phyloP scores from a whole-genome alignment of 305 asterid genomes.

The Petunia hybrid region DNA sequence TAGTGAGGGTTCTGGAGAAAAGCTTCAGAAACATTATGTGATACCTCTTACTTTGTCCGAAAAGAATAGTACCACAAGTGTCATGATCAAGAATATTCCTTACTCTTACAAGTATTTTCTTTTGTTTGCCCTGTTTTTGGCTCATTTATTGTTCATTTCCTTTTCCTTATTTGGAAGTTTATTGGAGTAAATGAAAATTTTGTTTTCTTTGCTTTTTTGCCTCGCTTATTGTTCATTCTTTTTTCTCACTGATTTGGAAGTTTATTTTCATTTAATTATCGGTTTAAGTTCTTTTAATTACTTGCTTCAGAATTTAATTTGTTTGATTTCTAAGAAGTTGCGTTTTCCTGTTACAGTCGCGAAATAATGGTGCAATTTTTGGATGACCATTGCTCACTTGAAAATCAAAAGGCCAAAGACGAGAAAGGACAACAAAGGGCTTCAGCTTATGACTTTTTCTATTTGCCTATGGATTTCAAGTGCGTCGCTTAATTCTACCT shows the following conservation, averaged over 20 bases:
- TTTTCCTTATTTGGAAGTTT: background rate
- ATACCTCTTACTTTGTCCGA: constrained; percentile 46
- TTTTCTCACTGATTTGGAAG: too few species aligned
- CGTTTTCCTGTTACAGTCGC: constrained; percentile 43
- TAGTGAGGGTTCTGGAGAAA: background rate
- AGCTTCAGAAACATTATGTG: constrained; percentile 34
- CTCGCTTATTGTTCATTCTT: too few species aligned
- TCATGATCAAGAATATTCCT: constrained; percentile 80
- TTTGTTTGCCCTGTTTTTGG: background rate
- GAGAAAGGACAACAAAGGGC: background rate
- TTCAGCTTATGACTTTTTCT: constrained; percentile 70
- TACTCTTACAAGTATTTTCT: constrained; percentile 54
- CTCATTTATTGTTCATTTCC: too few species aligned
- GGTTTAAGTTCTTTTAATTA: background rate
- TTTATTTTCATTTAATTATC: background rate
- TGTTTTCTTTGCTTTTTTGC: too few species aligned
- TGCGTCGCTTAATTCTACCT: constrained; percentile 5
- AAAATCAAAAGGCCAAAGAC: constrained; percentile 39
- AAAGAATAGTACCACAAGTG: constrained; percentile 44
- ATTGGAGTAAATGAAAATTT: background rate
- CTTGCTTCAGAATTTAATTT: background rate
- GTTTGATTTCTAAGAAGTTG: background rate
- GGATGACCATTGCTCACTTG: constrained; percentile 54
- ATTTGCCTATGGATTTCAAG: constrained; percentile 76
- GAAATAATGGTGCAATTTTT: constrained; percentile 45